Conservation (phyloP, 257 asterid species). For the Vinca minor region DNA sequence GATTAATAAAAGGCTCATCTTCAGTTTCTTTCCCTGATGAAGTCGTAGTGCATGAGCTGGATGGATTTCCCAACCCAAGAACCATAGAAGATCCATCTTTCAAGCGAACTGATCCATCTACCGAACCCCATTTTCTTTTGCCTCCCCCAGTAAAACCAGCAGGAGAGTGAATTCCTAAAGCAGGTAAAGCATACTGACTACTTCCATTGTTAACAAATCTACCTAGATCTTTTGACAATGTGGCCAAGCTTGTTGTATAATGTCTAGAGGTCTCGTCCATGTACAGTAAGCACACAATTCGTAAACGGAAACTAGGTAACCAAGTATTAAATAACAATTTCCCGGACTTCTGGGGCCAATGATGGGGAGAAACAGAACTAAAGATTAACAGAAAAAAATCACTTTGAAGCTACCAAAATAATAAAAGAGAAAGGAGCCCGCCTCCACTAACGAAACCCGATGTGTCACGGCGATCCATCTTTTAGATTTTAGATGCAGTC, state of each 20-base stretch:
- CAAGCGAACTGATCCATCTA: background rate
- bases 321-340: constrained; percentile 13
- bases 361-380: background rate
- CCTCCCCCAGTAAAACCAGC: constrained; percentile 21
- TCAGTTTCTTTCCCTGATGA: constrained; percentile 39
- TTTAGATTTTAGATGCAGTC: constrained; percentile 7
- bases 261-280: constrained; percentile 44
- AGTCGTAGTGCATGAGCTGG: constrained; percentile 30
- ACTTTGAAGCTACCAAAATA: constrained; percentile 9
- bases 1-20: constrained; percentile 35
- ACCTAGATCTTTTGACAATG: constrained; percentile 20
- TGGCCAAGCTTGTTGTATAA: constrained; percentile 22
- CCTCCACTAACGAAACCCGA: constrained; percentile 67
- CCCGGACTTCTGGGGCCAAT: constrained; percentile 16
- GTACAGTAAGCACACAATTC: constrained; percentile 24
- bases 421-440: constrained; percentile 10
- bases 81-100: constrained; percentile 37
- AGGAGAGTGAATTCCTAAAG: constrained; percentile 20
- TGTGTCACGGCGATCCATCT: constrained; percentile 56
- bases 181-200: constrained; percentile 12
- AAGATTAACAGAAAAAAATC: constrained; percentile 8
- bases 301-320: constrained; percentile 11
- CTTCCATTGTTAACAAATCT: constrained; percentile 19
- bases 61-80: constrained; percentile 39
- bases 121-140: constrained; percentile 33